Base-by-base conservation (phyloP, 1,284 basidiomycete genomes). In the Peniophora sp. region DNA sequence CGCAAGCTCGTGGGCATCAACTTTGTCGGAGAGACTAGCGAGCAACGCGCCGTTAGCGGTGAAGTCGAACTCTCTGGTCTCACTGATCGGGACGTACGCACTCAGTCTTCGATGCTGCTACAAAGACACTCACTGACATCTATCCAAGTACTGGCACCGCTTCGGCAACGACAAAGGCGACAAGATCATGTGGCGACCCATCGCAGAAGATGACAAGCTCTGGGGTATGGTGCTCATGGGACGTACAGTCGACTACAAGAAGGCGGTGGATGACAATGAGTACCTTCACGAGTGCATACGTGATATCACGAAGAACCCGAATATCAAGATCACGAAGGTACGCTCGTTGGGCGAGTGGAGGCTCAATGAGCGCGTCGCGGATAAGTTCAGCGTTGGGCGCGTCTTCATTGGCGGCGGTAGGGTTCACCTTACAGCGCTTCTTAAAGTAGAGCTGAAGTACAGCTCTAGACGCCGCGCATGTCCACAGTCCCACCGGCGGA, bases 401-500 rank as follows among this genome's bases (percentile, higher is more conserved):
- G 63, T 62, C 1, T 69, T 72, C 50, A 52, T 73, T 16, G 62
- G 58, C 6, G 70, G 71, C 56, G 71, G 71, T 72, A 23, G 9
- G 43, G 24, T 20, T n/a, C 16, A 11, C 14, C 9, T 14, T 6
- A 6, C 38, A n/a, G 38, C 8, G 38, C 5, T 5, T 41, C 8
- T 5, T 41, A n/a, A 6, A 17, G 38, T 20, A 27, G 34, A 36
- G 38, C 38, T n/a, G n/a, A 17, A 8, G 23, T 22, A 20, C 23
- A 16, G 3, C 8, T 20, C 12, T 36, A 56, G 54, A 58, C 48
- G 54, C 54, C 27, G 56, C 56, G 1, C 55, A 56, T 45, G 50
- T 53, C 27, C 56, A 58, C 38, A 56, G 52, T 36, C 52, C 53
- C 8, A 51, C 50, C 17, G 57, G 57, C 24, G 55, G 53, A 3